Percentiles rank a stretch among this genome's conserved stretches.
phyloP scores from a whole-genome alignment of 495 filamentous ascomycete species.

The Daldinia vernicosa region DNA sequence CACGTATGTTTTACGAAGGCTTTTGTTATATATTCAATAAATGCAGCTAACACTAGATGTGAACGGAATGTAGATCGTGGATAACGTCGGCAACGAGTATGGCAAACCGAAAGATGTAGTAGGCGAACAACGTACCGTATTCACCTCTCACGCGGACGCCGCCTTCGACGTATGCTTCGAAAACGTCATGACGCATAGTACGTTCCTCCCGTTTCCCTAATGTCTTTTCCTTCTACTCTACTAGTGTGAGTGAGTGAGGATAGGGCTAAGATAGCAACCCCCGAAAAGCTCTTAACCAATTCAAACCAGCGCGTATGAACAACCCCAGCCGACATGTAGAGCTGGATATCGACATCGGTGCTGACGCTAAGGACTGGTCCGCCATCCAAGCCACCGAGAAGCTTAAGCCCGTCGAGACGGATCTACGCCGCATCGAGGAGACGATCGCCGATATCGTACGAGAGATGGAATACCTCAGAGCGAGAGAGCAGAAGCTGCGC shows the following conservation, averaged over 20 bases:
- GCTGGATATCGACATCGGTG: constrained; percentile 98
- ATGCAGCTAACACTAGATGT: constrained; percentile 7
- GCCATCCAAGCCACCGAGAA: constrained; percentile 97
- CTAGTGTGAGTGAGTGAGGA: constrained; percentile 20
- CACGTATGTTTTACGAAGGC: constrained; percentile 71
- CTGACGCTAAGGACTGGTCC: constrained; percentile 98
- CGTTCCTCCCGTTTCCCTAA: background rate
- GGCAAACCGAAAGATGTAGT: constrained; percentile 88
- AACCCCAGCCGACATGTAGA: constrained; percentile 82
- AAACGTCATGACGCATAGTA: constrained; percentile 79
- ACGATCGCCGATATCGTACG: constrained; percentile 80
- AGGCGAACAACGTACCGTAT: constrained; percentile 91
- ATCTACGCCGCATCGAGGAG: constrained; percentile 92
- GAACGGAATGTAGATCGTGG: constrained; percentile 76
- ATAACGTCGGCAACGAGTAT: constrained; percentile 95
- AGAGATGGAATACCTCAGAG: constrained; percentile 92
- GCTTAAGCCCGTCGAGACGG: constrained; percentile 95
- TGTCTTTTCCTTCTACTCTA: constrained; percentile 15
- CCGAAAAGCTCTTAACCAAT: constrained; percentile 45
- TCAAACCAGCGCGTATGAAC: constrained; percentile 50
- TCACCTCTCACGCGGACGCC: constrained; percentile 92
- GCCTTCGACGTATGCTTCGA: constrained; percentile 98
- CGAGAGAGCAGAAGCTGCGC: constrained; percentile 90
- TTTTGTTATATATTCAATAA: background rate
- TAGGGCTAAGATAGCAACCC: constrained; percentile 21